A percentile compares a stretch with the other conserved stretches of the same genome.
Conservation (phyloP, 2,329 filamentous ascomycete species). For the Coleophoma eucalyptorum region DNA sequence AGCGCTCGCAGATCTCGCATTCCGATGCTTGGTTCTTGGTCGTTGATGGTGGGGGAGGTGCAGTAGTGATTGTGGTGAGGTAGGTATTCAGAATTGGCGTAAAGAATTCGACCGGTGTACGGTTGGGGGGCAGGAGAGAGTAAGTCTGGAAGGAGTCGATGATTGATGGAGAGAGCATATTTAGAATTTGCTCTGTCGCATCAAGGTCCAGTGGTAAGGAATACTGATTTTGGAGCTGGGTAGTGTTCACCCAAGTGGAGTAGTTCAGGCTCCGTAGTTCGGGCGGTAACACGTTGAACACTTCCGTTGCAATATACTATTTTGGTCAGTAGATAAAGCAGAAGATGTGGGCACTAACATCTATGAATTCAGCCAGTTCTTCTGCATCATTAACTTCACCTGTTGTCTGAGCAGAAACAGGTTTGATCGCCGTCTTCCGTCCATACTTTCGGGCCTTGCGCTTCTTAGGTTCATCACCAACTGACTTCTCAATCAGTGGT, state of each 20-base stretch:
- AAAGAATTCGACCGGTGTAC: slow-evolving; percentile 50
- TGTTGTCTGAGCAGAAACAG: neutral
- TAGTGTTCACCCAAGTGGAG: slow-evolving; percentile 45
- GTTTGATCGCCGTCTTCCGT: slow-evolving; percentile 18
- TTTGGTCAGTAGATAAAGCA: neutral
- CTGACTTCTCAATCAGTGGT: slow-evolving; percentile 60
- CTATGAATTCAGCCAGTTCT: slow-evolving; percentile 73
- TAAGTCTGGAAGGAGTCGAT: slow-evolving; percentile 68
- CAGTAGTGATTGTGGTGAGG: slow-evolving; percentile 48
- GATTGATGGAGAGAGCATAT: slow-evolving; percentile 50
- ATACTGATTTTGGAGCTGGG: slow-evolving; percentile 50
- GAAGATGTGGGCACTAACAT: slow-evolving; percentile 10
- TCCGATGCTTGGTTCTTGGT: slow-evolving; percentile 47
- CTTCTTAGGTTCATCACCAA: slow-evolving; percentile 35
- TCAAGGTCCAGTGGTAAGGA: slow-evolving; percentile 47
- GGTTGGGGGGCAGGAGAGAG: slow-evolving; percentile 45
- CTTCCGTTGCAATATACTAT: slow-evolving; percentile 67
- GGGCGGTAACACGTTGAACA: slow-evolving; percentile 61
- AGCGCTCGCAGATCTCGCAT: slow-evolving; percentile 75
- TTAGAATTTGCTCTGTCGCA: slow-evolving; percentile 36
- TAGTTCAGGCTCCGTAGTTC: slow-evolving; percentile 61
- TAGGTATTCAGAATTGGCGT: slow-evolving; percentile 61
- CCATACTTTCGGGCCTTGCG: slow-evolving; percentile 35
- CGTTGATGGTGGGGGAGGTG: slow-evolving; percentile 59
- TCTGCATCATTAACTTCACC: slow-evolving; percentile 34